A percentile compares a stretch with the other conserved stretches of the same genome.
Conservation (phyloP, 768 basidiomycete species). For the Pleurotus pulmonarius region DNA sequence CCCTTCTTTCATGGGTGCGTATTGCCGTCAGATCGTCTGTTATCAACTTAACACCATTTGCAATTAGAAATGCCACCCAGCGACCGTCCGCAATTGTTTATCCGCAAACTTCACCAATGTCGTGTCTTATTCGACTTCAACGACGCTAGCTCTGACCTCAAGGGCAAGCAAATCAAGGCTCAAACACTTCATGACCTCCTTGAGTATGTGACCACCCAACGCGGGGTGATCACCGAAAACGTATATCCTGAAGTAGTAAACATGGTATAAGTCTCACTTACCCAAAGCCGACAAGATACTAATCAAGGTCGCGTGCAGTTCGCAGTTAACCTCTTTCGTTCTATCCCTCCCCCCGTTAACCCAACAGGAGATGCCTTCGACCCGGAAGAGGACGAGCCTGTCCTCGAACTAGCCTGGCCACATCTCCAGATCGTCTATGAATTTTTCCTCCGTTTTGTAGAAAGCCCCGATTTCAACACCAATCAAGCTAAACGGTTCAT, state of each 20-base stretch:
- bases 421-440: slow-evolving; percentile 99
- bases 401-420: slow-evolving; percentile 98
- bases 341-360: slow-evolving; percentile 99
- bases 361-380: slow-evolving; percentile 98
- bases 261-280: slow-evolving; percentile 64
- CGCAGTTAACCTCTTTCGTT: slow-evolving; percentile 96
- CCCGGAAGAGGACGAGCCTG: slow-evolving; percentile 99
- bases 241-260: slow-evolving; percentile 99
- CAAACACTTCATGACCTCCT: slow-evolving; percentile 98
- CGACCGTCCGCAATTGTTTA: slow-evolving; percentile 88
- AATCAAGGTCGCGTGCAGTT: slow-evolving; percentile 53
- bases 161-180: slow-evolving; percentile 98
- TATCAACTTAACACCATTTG: slow-evolving; percentile 6
- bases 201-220: slow-evolving; percentile 96
- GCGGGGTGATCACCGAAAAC: slow-evolving; percentile 92
- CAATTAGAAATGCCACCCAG: slow-evolving; percentile 77
- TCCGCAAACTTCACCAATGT: slow-evolving; percentile 95
- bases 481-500: slow-evolving; percentile 97
- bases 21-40: background rate
- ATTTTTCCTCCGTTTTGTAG: slow-evolving; percentile 98
- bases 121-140: slow-evolving; percentile 98
- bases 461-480: slow-evolving; percentile 97
- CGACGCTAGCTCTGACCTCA: slow-evolving; percentile 91
- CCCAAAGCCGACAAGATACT: slow-evolving; percentile 8
- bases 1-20: slow-evolving; percentile 83